A percentile compares a stretch with the other conserved stretches of the same genome.
phyloP scores from a whole-genome alignment of 768 basidiomycete genomes.

The Termitomyces sp. region DNA sequence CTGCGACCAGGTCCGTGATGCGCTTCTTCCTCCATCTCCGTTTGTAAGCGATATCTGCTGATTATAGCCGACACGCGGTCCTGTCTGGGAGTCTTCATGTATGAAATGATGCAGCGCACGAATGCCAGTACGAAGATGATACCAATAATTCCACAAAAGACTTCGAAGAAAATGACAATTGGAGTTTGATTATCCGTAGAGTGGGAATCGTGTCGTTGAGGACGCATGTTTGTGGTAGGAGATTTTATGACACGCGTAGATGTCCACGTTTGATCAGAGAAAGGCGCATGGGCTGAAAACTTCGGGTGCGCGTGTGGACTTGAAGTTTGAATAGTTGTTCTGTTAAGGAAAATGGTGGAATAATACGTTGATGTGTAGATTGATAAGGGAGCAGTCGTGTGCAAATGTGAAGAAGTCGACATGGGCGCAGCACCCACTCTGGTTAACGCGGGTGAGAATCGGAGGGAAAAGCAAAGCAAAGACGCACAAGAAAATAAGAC shows the following conservation, averaged over 20 bases:
- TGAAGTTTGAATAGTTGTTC: neutral
- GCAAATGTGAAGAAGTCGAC: constrained; percentile 8
- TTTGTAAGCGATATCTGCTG: constrained; percentile 43
- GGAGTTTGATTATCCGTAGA: constrained; percentile 23
- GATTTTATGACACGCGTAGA: constrained; percentile 5
- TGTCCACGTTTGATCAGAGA: neutral
- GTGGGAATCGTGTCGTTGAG: constrained; percentile 5
- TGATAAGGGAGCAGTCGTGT: constrained; percentile 1
- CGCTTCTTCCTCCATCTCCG: constrained; percentile 48
- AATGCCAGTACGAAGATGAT: constrained; percentile 31
- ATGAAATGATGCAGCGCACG: constrained; percentile 40
- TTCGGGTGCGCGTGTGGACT: neutral
- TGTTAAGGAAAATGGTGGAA: constrained; percentile 1
- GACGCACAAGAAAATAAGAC: constrained; percentile 9
- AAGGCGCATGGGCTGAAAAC: constrained; percentile 2
- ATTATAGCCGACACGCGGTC: constrained; percentile 42
- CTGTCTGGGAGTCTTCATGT: constrained; percentile 38
- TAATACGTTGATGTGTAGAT: constrained; percentile 3
- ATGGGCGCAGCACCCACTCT: constrained; percentile 14
- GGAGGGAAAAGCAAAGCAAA: neutral
- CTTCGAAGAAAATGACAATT: constrained; percentile 41
- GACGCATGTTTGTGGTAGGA: constrained; percentile 6
- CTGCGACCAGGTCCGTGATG: constrained; percentile 31
- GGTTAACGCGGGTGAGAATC: neutral
- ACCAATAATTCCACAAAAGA: constrained; percentile 38